Conservation (phyloP, 2,329 filamentous ascomycete species). For the Fusarium sp. region DNA sequence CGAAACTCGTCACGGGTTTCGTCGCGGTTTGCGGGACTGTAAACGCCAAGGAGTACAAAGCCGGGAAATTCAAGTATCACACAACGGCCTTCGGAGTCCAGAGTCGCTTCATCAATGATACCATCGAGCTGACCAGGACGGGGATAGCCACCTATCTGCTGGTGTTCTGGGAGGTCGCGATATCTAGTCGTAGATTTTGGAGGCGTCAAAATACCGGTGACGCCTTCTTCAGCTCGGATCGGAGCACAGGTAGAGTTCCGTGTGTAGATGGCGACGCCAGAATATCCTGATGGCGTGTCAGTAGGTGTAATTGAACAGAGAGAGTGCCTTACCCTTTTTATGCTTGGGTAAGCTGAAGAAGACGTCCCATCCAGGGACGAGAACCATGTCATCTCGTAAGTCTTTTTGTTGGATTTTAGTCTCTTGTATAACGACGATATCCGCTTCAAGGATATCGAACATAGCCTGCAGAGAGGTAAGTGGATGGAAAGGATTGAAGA, state of each 20-base stretch:
- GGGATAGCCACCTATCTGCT: slow-evolving; percentile 92
- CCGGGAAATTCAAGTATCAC: slow-evolving; percentile 93
- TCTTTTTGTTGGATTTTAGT: slow-evolving; percentile 96
- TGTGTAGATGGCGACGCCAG: slow-evolving; percentile 94
- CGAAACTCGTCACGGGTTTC: slow-evolving; percentile 86
- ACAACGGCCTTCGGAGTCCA: slow-evolving; percentile 93
- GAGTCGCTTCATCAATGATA: slow-evolving; percentile 72
- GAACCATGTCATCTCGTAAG: slow-evolving; percentile 92
- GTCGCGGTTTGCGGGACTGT: slow-evolving; percentile 90
- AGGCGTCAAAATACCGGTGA: slow-evolving; percentile 82
- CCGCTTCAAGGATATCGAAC: slow-evolving; percentile 93
- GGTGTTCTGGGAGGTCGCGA: slow-evolving; percentile 76
- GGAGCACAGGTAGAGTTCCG: slow-evolving; percentile 87
- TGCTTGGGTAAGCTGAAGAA: slow-evolving; percentile 93
- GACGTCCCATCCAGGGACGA: slow-evolving; percentile 94
- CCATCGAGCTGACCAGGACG: slow-evolving; percentile 72
- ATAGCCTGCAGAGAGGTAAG: slow-evolving; percentile 69
- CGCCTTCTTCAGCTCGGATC: slow-evolving; percentile 92
- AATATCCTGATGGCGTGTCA: slow-evolving; percentile 74
- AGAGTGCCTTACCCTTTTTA: slow-evolving; percentile 78
- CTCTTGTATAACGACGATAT: slow-evolving; percentile 96
- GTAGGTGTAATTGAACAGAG: background rate
- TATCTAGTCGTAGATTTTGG: slow-evolving; percentile 78
- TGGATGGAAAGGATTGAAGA: background rate
- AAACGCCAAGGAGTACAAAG: slow-evolving; percentile 92